Base-by-base conservation (phyloP, 306 rosid genomes). In the Pterocarpus macrocarpus region DNA sequence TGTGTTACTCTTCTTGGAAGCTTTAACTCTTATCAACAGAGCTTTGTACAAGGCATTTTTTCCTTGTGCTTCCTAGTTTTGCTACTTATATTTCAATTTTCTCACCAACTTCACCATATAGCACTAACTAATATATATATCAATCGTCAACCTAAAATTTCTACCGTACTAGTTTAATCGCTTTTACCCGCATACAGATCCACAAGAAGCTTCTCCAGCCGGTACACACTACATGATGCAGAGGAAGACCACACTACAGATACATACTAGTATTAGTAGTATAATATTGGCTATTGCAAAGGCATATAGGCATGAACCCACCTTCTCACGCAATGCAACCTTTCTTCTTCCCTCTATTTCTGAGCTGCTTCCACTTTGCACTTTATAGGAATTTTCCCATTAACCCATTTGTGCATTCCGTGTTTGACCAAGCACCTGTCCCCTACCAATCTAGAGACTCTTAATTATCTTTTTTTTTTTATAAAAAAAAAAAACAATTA, bases 361-460 rank as follows among this genome's bases (percentile, higher is more conserved):
- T 1, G 0, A 52, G 78, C 62, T 73, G 50, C 53, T 83, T 79
- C 76, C 71, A 35, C 7, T 52, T 64, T 64, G 32, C 62, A 34
- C 22, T 33, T 73, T 4, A 4, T 16, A 66, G 71, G 76, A 86
- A 82, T 4, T 45, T 86, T 86, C 89, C 79, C 34, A 43, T 7
- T 1, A 81, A 8, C 69, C 75, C 87, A 70, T 64, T 80, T 76
- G 75, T 80, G 50, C 28, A 75, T 43, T 71, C 59, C 8, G 56
- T 71, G 33, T 52, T 86, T 83, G 90, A 86, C 90, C 84, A 9
- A 57, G 44, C 34, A 69, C 64, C 75, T 41, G 78, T n/a, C 75
- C 56, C 75, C 65, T 49, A 73, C 76, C 41, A 47, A 16, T 75
- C 64, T 38, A 35, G 71, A 33, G 14, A 8, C 66, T 68, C 64